Conservation (phyloP, 2,329 filamentous ascomycete species). For the Cytospora leucostoma region DNA sequence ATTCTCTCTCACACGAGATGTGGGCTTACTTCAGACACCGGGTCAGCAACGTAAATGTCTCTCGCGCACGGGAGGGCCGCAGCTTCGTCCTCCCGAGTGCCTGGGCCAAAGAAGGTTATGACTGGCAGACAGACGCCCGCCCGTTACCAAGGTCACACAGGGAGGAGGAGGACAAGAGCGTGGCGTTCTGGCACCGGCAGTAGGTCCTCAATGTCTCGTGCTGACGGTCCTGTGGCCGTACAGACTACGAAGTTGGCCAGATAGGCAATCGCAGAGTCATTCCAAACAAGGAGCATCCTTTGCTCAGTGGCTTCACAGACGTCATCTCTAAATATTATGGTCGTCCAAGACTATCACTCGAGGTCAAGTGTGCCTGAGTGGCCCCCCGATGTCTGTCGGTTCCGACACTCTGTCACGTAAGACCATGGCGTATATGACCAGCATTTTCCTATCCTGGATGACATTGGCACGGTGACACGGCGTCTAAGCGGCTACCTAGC, state of each 20-base stretch:
- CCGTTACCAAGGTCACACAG: neutral
- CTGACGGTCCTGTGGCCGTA: neutral
- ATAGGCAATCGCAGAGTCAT: neutral
- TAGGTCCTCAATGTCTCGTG: neutral
- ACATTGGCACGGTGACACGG: neutral
- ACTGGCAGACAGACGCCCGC: neutral
- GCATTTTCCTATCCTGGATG: neutral
- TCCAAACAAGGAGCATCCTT: neutral
- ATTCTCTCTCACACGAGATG: neutral
- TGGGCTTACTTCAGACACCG: neutral
- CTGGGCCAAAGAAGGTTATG: neutral
- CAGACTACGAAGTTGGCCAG: neutral
- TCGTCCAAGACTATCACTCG: neutral
- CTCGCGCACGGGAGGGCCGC: neutral
- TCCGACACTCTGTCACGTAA: slow-evolving; percentile 7
- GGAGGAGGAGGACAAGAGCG: neutral
- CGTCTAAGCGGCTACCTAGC: slow-evolving; percentile 19
- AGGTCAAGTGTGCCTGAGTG: neutral
- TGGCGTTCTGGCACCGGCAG: neutral
- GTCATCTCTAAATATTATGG: neutral
- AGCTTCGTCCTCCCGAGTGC: neutral
- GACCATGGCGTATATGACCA: neutral
- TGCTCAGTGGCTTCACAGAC: neutral
- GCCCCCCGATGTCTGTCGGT: slow-evolving; percentile 1
- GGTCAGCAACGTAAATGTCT: neutral